Evolutionary conservation across 1,284 basidiomycete species (phyloP).

Genomic region (Hypsizygus ulmarius): DNA sequence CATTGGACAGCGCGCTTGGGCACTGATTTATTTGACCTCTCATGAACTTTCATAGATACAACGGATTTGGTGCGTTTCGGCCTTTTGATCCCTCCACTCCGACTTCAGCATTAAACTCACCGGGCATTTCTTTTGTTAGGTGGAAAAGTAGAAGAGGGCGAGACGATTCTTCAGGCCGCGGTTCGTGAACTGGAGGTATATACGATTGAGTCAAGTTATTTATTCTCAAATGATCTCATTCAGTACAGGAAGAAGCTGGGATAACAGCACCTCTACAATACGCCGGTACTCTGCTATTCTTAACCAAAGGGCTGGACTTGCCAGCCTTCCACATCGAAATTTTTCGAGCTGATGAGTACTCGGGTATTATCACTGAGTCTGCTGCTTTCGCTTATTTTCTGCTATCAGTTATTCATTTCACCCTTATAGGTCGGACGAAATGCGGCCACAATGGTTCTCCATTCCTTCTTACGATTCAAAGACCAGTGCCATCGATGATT

Average conservation of each 20-base stretch:
- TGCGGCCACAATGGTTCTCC: constrained; percentile 67
- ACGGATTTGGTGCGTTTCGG: constrained; percentile 55
- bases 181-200: constrained; percentile 61
- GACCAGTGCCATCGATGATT: neutral
- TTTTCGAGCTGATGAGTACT: constrained; percentile 54
- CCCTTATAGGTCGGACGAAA: constrained; percentile 57
- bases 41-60: constrained; percentile 43
- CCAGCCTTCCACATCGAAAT: constrained; percentile 64
- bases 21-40: neutral
- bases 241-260: constrained; percentile 74
- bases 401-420: neutral
- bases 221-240: neutral
- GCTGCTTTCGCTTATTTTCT: constrained; percentile 18
- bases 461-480: constrained; percentile 16
- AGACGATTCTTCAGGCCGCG: constrained; percentile 60
- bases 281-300: constrained; percentile 61
- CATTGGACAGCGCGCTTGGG: neutral
- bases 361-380: constrained; percentile 59
- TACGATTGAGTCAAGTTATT: neutral
- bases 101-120: neutral
- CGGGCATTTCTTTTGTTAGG: constrained; percentile 29
- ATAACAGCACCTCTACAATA: constrained; percentile 58
- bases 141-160: constrained; percentile 67
- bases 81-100: neutral
- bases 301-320: constrained; percentile 45